Evolutionary conservation across 2,329 filamentous ascomycete species (phyloP).

Genomic region (Zymoseptoria ardabiliae): DNA sequence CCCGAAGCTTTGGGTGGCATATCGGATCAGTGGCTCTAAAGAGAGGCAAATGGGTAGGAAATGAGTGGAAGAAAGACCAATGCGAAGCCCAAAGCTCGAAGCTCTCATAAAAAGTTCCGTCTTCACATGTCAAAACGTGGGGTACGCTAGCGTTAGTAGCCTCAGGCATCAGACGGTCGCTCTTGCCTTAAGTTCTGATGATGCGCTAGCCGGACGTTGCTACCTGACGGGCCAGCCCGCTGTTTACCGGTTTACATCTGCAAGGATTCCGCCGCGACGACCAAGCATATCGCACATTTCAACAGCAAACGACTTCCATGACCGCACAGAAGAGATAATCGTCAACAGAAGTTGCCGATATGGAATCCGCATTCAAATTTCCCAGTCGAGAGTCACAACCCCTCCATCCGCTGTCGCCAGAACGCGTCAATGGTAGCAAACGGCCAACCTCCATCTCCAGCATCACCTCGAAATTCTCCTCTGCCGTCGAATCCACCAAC

Average conservation of each 20-base stretch:
- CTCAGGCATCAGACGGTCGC: too few relatives aligned
- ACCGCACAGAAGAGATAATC: neutral
- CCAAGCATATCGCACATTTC: neutral
- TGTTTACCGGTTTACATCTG: neutral
- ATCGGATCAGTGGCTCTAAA: neutral
- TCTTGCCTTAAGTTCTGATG: too few relatives aligned
- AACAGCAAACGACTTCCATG: neutral
- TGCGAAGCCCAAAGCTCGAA: neutral
- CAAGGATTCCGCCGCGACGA: neutral
- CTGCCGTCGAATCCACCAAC: constrained; percentile 23
- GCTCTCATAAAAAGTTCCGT: neutral
- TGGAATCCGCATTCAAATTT: constrained; percentile 42
- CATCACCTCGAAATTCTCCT: constrained; percentile 27
- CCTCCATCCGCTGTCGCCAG: constrained; percentile 55
- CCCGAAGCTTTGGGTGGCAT: neutral
- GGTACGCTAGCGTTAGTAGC: too few relatives aligned
- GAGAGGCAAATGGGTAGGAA: neutral
- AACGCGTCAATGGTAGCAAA: constrained; percentile 50
- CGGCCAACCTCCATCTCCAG: constrained; percentile 32
- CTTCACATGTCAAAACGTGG: neutral
- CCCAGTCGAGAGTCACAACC: constrained; percentile 47
- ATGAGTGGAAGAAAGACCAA: neutral
- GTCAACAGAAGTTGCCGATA: constrained; percentile 7
- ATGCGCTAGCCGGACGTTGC: too few relatives aligned
- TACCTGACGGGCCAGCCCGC: too few relatives aligned